phyloP scores from a whole-genome alignment of 768 basidiomycete genomes.

The Boletus rufocinnamomeus region DNA sequence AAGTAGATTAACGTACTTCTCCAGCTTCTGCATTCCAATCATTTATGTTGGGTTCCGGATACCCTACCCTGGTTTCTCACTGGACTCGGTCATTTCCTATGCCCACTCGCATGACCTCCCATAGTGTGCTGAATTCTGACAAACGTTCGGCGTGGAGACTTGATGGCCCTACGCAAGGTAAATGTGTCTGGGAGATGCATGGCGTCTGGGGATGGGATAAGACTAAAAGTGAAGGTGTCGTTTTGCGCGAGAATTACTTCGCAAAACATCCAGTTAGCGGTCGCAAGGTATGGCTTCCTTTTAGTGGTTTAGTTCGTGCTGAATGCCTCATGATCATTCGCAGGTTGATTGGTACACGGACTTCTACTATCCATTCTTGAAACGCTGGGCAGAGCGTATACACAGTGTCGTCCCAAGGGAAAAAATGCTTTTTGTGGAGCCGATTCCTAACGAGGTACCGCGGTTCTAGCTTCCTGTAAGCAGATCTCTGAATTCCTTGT shows the following conservation, averaged over 20 bases:
- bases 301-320: background rate
- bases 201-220: conserved; percentile 92
- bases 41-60: conserved; percentile 89
- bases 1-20: background rate
- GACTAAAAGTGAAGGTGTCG: conserved; percentile 63
- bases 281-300: conserved; percentile 47
- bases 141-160: conserved; percentile 66
- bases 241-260: conserved; percentile 87
- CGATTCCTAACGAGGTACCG: conserved; percentile 89
- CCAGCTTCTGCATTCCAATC: conserved; percentile 83
- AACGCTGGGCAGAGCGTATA: conserved; percentile 65
- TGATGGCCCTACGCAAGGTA: conserved; percentile 70
- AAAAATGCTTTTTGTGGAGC: conserved; percentile 75
- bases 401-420: conserved; percentile 47
- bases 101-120: conserved; percentile 69
- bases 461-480: background rate
- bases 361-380: conserved; percentile 78
- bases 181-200: conserved; percentile 89
- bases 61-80: conserved; percentile 73
- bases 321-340: background rate
- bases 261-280: conserved; percentile 63
- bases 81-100: conserved; percentile 89
- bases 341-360: conserved; percentile 88
- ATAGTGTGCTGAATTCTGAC: conserved; percentile 58
- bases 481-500: conserved; percentile 6